Percentiles rank a stretch among this genome's conserved stretches.
Conservation (phyloP, 305 asterid species). For the Fraxinus latifolia region DNA sequence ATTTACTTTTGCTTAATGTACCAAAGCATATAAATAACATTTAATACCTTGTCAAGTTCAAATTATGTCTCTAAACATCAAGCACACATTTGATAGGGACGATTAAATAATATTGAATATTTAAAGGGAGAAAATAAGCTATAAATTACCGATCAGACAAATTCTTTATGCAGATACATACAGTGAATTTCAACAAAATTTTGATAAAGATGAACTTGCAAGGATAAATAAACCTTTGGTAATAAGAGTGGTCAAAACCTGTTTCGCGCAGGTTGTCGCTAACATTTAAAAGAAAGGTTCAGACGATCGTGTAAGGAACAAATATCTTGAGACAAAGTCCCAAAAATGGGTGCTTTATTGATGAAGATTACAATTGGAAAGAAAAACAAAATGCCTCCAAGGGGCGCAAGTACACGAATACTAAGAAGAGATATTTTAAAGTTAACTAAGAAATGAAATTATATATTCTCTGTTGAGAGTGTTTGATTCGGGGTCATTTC, state of each 20-base stretch:
- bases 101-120: background rate
- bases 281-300: no score
- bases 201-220: conserved; percentile 24
- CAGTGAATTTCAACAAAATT: conserved; percentile 26
- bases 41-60: conserved; percentile 3
- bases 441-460: no score
- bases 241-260: background rate
- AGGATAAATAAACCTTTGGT: conserved; percentile 3
- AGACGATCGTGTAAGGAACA: no score
- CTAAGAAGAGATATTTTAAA: no score
- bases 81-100: background rate
- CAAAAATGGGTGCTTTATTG: no score
- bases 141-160: conserved; percentile 23
- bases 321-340: no score
- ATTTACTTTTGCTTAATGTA: conserved; percentile 5
- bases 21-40: background rate
- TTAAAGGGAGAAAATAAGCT: background rate
- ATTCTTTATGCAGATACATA: conserved; percentile 30
- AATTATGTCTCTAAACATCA: background rate
- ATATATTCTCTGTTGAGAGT: no score
- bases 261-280: no score
- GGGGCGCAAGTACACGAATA: no score
- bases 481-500: no score
- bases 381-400: no score
- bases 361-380: no score